phyloP scores from a whole-genome alignment of 768 basidiomycete genomes.

The Naganishia randhawae region DNA sequence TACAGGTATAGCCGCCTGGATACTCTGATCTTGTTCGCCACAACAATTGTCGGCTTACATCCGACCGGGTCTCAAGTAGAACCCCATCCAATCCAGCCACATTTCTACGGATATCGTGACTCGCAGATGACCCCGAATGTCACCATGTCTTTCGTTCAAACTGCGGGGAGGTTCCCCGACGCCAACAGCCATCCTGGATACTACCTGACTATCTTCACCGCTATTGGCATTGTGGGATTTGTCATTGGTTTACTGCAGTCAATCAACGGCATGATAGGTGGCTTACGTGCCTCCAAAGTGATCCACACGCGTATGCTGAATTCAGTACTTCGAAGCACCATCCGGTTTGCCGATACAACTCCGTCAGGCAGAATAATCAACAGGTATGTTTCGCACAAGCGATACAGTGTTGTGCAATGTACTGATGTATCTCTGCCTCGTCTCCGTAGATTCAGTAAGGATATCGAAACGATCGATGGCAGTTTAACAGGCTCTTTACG shows the following conservation, averaged over 20 bases:
- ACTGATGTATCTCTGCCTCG: not conserved
- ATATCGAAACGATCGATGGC: conserved; percentile 80
- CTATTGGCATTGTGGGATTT: conserved; percentile 19
- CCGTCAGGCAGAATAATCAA: conserved; percentile 73
- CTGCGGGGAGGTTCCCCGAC: conserved; percentile 6
- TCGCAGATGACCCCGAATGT: not conserved
- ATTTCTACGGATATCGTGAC: not conserved
- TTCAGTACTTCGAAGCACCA: conserved; percentile 31
- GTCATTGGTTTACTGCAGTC: conserved; percentile 3
- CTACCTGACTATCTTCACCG: conserved; percentile 9
- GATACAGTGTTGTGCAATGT: not conserved
- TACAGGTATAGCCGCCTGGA: conserved; percentile 16
- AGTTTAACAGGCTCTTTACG: conserved; percentile 48
- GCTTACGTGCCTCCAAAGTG: conserved; percentile 17
- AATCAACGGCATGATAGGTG: conserved; percentile 27
- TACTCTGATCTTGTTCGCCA: conserved; percentile 6
- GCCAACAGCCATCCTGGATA: conserved; percentile 23
- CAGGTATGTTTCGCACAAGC: not conserved
- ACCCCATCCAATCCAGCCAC: conserved; percentile 6
- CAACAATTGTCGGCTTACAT: not conserved
- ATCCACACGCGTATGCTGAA: conserved; percentile 43
- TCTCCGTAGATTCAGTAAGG: conserved; percentile 51
- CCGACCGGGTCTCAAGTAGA: not conserved
- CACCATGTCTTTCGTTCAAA: not conserved
- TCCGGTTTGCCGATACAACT: conserved; percentile 46